phyloP scores from a whole-genome alignment of 768 basidiomycete species.

The Mycena olivaceomarginata region DNA sequence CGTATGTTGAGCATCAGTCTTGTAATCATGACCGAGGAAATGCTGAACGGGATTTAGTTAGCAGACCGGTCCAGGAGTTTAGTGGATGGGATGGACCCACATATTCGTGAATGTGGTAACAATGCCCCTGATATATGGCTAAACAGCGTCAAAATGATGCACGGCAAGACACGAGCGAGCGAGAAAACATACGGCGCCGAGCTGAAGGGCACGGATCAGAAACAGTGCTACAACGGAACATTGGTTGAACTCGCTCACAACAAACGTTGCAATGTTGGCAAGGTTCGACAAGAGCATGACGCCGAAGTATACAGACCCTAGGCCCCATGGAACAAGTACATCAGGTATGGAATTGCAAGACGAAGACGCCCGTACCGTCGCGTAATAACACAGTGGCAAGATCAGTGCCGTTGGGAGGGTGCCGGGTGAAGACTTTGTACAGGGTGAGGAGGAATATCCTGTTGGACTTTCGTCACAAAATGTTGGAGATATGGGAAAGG shows the following conservation, averaged over 20 bases:
- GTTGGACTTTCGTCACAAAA: no score
- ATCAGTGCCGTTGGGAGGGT: not conserved
- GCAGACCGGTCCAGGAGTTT: not conserved
- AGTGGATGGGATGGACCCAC: not conserved
- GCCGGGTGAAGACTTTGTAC: not conserved
- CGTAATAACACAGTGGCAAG: not conserved
- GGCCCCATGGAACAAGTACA: no score
- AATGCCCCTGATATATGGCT: not conserved
- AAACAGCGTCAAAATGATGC: not conserved
- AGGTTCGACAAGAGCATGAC: slow-evolving; percentile 15
- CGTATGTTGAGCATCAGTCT: not conserved
- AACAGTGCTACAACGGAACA: not conserved
- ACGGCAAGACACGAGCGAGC: not conserved
- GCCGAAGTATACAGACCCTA: not conserved
- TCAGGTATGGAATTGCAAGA: no score
- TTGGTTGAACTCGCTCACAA: not conserved
- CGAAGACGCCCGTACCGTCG: slow-evolving; percentile 1
- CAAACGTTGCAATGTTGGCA: slow-evolving; percentile 20
- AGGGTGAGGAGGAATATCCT: slow-evolving; percentile 18
- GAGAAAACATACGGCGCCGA: not conserved
- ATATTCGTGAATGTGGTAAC: not conserved
- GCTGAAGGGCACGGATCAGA: not conserved
- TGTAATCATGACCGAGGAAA: not conserved
- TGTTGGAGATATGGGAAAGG: no score
- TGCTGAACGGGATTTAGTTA: not conserved